These are phyloP conservation scores for Ophiostoma perfectum DNA, from an alignment of 2,329 filamentous ascomycete species.

Conservation along the genomic window DNA sequence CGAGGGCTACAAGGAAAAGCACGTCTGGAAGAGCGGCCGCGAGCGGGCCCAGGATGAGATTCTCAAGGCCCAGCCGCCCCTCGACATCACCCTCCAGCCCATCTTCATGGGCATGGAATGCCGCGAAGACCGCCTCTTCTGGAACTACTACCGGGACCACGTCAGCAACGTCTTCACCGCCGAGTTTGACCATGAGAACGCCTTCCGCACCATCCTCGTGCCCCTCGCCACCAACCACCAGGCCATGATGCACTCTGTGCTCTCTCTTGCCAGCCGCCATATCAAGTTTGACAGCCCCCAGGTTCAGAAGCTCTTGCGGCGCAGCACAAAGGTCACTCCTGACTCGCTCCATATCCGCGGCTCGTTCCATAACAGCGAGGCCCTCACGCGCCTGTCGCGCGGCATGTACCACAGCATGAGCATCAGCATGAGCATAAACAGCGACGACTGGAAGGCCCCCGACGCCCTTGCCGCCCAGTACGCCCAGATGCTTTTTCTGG, in stretches of 20 bases:
- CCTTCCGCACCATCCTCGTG: constrained; percentile 77
- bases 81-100: constrained; percentile 54
- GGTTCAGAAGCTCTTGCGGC: constrained; percentile 47
- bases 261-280: constrained; percentile 77
- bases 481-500: constrained; percentile 57
- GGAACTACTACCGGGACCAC: constrained; percentile 75
- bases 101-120: constrained; percentile 80
- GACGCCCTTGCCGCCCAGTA: constrained; percentile 42
- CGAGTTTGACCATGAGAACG: constrained; percentile 73
- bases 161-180: constrained; percentile 77
- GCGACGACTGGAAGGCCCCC: constrained; percentile 33
- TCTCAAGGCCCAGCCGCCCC: constrained; percentile 32
- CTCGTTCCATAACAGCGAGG: constrained; percentile 51
- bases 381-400: constrained; percentile 34
- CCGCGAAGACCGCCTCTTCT: constrained; percentile 70
- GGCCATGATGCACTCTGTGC: constrained; percentile 84
- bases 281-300: constrained; percentile 56
- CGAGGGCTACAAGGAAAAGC: constrained; percentile 82
- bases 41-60: constrained; percentile 66
- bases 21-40: constrained; percentile 80
- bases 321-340: constrained; percentile 44
- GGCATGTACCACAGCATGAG: constrained; percentile 32
- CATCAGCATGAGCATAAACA: constrained; percentile 36
- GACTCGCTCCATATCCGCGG: constrained; percentile 47
- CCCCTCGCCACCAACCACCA: constrained; percentile 74